These are phyloP conservation scores for Thyridium curvatum DNA, from an alignment of 2,329 filamentous ascomycete species.

Conservation along the genomic window DNA sequence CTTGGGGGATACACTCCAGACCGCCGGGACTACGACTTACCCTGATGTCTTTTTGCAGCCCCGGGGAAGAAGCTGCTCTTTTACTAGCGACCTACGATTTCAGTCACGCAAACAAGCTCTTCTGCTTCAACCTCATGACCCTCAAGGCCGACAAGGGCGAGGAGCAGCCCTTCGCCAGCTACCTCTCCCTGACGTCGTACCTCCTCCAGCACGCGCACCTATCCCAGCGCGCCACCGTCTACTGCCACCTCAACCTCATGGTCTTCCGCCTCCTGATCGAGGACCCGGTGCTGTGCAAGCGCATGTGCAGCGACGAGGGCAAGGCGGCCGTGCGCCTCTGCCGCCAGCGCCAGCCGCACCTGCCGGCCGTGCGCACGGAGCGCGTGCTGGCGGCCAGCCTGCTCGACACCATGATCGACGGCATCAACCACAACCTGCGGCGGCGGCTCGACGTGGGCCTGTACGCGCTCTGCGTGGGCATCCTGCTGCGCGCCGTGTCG, in stretches of 20 bases:
- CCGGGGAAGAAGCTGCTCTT: slow-evolving; percentile 70
- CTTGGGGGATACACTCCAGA: neutral
- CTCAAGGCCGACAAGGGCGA: slow-evolving; percentile 49
- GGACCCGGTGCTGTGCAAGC: slow-evolving; percentile 74
- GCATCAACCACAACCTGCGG: slow-evolving; percentile 88
- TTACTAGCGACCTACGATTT: slow-evolving; percentile 90
- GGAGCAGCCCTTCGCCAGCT: slow-evolving; percentile 72
- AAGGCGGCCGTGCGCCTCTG: slow-evolving; percentile 74
- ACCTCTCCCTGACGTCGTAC: slow-evolving; percentile 86
- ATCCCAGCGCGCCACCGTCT: slow-evolving; percentile 69
- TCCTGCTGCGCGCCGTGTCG: slow-evolving; percentile 76
- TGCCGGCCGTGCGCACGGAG: slow-evolving; percentile 68
- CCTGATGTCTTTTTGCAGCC: slow-evolving; percentile 43
- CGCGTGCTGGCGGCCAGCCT: slow-evolving; percentile 70
- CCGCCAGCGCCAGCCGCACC: slow-evolving; percentile 78
- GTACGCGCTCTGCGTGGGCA: slow-evolving; percentile 75
- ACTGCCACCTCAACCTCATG: slow-evolving; percentile 80
- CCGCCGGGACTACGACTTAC: slow-evolving; percentile 17
- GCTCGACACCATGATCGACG: slow-evolving; percentile 83
- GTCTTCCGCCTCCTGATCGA: slow-evolving; percentile 82
- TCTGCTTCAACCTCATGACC: slow-evolving; percentile 77
- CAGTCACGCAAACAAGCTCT: slow-evolving; percentile 88
- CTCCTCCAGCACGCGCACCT: slow-evolving; percentile 89
- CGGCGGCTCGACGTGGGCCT: slow-evolving; percentile 78
- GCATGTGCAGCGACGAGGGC: slow-evolving; percentile 73